These are phyloP conservation scores for Colletotrichum limetticola DNA, from an alignment of 2,329 filamentous ascomycete genomes.

Conservation along the genomic window DNA sequence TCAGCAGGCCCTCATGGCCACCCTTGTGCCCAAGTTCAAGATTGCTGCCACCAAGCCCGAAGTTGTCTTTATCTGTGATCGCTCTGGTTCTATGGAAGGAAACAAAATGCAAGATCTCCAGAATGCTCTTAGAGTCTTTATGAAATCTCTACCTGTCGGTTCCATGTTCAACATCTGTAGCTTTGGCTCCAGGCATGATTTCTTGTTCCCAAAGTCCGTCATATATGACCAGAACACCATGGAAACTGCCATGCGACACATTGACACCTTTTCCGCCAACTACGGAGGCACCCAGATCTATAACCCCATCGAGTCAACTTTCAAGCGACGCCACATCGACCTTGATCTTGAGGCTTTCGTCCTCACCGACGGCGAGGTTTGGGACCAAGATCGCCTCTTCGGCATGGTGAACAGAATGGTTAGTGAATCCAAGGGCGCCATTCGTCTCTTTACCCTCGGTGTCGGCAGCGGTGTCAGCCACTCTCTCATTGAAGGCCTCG, in stretches of 20 bases:
- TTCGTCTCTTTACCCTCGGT: constrained; percentile 66
- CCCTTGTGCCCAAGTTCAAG: constrained; percentile 76
- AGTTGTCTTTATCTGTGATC: constrained; percentile 78
- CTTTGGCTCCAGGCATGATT: constrained; percentile 62
- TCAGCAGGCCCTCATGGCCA: constrained; percentile 76
- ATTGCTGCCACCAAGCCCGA: constrained; percentile 66
- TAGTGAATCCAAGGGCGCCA: constrained; percentile 50
- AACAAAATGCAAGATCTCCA: constrained; percentile 63
- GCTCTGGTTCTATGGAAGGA: constrained; percentile 72
- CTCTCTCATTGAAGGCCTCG: constrained; percentile 64
- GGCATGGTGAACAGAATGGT: constrained; percentile 55
- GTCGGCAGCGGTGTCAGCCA: constrained; percentile 63
- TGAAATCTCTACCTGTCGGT: constrained; percentile 73
- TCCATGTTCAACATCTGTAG: constrained; percentile 78
- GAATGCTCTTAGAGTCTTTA: constrained; percentile 69
- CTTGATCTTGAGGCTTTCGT: constrained; percentile 65
- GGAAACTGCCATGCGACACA: constrained; percentile 53
- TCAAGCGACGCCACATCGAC: constrained; percentile 54
- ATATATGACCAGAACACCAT: constrained; percentile 57
- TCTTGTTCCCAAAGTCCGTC: constrained; percentile 60
- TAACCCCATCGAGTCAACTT: constrained; percentile 54
- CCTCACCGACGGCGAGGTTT: constrained; percentile 67
- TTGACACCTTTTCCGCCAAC: constrained; percentile 54
- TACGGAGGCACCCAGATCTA: constrained; percentile 67
- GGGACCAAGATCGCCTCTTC: constrained; percentile 57